Conservation (phyloP, 306 rosid species). For the Quercus bicolor region DNA sequence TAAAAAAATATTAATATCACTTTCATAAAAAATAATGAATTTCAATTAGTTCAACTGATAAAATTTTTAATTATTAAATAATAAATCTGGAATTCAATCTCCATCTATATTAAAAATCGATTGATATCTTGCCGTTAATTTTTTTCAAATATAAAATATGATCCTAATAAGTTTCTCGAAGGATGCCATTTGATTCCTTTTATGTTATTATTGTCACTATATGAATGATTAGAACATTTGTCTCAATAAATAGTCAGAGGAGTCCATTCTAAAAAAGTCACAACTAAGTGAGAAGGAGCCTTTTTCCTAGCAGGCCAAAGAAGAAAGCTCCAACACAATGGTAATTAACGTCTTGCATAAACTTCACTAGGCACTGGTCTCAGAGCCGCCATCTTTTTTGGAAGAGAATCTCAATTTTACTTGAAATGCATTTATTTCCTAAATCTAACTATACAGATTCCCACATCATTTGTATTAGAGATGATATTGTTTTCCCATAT, state of each 20-base stretch:
- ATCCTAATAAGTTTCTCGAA: too few species aligned
- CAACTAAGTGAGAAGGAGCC: neutral
- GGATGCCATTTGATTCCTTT: neutral
- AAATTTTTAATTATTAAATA: rapidly evolving
- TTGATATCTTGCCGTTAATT: neutral
- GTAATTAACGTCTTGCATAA: neutral
- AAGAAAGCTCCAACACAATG: neutral
- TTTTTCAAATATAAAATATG: too few species aligned
- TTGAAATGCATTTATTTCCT: too few species aligned
- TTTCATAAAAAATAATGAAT: too few species aligned
- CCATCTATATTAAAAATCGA: rapidly evolving
- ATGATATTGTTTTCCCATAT: too few species aligned
- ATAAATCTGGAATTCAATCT: rapidly evolving
- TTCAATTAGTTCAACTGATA: rapidly evolving
- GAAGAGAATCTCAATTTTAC: too few species aligned
- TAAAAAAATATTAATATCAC: too few species aligned
- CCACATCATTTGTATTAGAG: too few species aligned
- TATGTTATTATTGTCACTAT: neutral
- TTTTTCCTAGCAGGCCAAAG: constrained; percentile 1
- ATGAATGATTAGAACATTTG: neutral
- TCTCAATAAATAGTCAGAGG: constrained; percentile 12
- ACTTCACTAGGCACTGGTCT: neutral
- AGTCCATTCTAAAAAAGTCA: constrained; percentile 2
- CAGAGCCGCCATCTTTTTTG: too few species aligned
- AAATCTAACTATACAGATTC: too few species aligned